These are phyloP conservation scores for Phellopilus nigrolimitatus DNA, from an alignment of 1,284 basidiomycete genomes.

Conservation along the genomic window DNA sequence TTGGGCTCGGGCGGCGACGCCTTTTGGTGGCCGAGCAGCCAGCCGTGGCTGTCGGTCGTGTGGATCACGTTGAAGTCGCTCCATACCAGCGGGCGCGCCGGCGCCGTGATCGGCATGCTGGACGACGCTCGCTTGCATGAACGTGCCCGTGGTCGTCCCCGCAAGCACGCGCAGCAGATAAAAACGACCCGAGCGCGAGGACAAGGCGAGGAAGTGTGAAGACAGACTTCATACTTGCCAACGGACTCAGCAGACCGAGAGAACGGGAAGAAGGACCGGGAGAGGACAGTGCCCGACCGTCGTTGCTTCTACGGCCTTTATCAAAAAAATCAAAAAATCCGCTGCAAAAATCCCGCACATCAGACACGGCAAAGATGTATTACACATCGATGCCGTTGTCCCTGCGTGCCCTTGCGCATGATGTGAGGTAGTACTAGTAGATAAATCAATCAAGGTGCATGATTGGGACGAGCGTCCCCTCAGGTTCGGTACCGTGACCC, in stretches of 20 bases:
- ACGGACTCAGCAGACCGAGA: not conserved
- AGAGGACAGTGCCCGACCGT: too few species aligned
- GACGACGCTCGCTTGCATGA: slow-evolving; percentile 39
- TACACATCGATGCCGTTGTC: too few species aligned
- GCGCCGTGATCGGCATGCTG: slow-evolving; percentile 44
- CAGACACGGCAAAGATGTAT: too few species aligned
- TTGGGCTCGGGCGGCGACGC: slow-evolving; percentile 67
- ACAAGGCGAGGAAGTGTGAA: not conserved
- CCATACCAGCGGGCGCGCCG: slow-evolving; percentile 64
- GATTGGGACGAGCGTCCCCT: too few species aligned
- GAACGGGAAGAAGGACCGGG: too few species aligned
- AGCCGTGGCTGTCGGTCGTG: slow-evolving; percentile 81
- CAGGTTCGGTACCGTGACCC: too few species aligned
- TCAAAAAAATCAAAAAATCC: too few species aligned
- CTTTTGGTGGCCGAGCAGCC: slow-evolving; percentile 74
- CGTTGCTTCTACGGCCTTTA: too few species aligned
- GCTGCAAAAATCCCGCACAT: too few species aligned
- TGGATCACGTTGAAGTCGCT: slow-evolving; percentile 76
- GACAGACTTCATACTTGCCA: not conserved
- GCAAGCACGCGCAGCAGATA: slow-evolving; percentile 2
- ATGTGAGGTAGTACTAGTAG: too few species aligned
- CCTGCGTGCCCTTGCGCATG: too few species aligned
- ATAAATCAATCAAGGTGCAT: too few species aligned
- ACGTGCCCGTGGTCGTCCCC: slow-evolving; percentile 34
- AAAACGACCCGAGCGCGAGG: not conserved